A percentile compares a stretch with the other conserved stretches of the same genome.
Conservation (phyloP, 768 basidiomycete genomes). For the Aureoboletus auriporus region DNA sequence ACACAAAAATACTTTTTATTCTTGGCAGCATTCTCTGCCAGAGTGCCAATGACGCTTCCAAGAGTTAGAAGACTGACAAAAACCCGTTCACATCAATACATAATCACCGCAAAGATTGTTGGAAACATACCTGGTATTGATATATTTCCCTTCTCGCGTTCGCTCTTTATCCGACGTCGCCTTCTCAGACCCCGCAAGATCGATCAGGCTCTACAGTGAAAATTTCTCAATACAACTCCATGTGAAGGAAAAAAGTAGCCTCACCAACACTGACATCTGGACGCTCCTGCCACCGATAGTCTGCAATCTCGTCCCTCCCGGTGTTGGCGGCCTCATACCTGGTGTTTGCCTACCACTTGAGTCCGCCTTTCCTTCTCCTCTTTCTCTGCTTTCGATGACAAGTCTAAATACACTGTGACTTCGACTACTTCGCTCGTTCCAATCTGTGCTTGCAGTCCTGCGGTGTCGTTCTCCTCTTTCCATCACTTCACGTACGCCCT, state of each 20-base stretch:
- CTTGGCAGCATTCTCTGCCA: conserved; percentile 83
- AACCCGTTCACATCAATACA: not conserved
- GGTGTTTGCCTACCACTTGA: conserved; percentile 51
- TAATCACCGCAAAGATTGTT: too few species aligned
- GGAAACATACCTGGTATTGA: conserved; percentile 72
- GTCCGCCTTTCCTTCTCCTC: conserved; percentile 45
- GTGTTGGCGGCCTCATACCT: conserved; percentile 44
- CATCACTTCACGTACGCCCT: conserved; percentile 81
- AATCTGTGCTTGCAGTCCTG: conserved; percentile 94
- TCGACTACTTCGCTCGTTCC: conserved; percentile 93
- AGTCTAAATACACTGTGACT: conserved; percentile 94
- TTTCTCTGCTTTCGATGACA: conserved; percentile 84
- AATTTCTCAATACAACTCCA: not conserved
- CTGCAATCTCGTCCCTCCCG: conserved; percentile 64
- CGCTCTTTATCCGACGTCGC: conserved; percentile 94
- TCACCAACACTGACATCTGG: conserved; percentile 69
- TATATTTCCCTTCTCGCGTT: conserved; percentile 94
- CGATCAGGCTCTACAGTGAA: conserved; percentile 71
- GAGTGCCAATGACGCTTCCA: conserved; percentile 86
- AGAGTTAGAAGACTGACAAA: conserved; percentile 75
- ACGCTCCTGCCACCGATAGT: conserved; percentile 77
- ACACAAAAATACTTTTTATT: conserved; percentile 52
- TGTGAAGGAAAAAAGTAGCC: conserved; percentile 5
- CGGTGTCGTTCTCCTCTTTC: conserved; percentile 82
- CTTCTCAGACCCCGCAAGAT: conserved; percentile 95